These are phyloP conservation scores for Pestalotiopsis sp. DNA, from an alignment of 2,329 filamentous ascomycete species.

Conservation along the genomic window DNA sequence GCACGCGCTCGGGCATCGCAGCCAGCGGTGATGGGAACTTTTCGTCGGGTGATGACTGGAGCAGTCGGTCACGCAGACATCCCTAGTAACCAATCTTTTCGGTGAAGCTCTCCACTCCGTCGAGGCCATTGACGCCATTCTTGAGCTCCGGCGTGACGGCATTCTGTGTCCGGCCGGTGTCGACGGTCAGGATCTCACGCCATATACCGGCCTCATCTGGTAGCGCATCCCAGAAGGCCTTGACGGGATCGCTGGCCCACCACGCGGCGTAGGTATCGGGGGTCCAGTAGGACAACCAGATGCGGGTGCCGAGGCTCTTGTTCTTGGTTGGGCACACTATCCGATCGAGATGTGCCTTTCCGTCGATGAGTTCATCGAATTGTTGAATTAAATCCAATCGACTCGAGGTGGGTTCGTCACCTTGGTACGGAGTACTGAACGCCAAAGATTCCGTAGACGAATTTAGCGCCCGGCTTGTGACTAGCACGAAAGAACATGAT, in stretches of 20 bases:
- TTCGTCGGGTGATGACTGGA: not conserved
- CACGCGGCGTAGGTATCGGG: not conserved
- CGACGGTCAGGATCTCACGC: not conserved
- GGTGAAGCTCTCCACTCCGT: not conserved
- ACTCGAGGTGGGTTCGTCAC: not conserved
- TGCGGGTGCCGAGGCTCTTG: not conserved
- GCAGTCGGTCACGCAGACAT: not conserved
- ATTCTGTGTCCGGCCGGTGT: not conserved
- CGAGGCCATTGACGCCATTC: not conserved
- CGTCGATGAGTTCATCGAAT: not conserved
- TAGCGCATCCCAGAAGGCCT: not conserved
- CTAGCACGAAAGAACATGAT: not conserved
- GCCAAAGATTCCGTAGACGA: not conserved
- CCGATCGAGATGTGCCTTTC: not conserved
- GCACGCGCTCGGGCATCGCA: not conserved
- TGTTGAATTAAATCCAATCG: not conserved
- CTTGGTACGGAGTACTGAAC: conserved; percentile 1
- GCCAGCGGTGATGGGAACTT: not conserved
- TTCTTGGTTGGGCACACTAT: not conserved
- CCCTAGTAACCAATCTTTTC: not conserved
- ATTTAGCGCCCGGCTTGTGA: not conserved
- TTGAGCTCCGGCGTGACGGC: not conserved
- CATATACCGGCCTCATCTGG: not conserved
- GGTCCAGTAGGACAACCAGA: not conserved
- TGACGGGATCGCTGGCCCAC: not conserved